These are phyloP conservation scores for Tulasnella sp. DNA, from an alignment of 768 basidiomycete genomes.

Conservation along the genomic window DNA sequence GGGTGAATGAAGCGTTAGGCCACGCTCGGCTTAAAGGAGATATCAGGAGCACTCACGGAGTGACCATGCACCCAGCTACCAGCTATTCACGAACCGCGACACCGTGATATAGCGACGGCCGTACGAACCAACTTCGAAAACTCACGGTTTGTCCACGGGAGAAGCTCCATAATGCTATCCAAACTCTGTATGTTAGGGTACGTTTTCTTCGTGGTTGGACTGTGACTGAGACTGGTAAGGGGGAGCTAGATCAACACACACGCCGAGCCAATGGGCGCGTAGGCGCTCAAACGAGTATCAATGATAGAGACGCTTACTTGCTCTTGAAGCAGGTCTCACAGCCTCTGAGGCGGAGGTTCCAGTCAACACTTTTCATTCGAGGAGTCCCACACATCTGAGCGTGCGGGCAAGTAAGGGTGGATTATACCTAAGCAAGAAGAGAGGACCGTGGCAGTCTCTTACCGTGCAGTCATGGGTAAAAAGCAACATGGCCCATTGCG, in stretches of 20 bases:
- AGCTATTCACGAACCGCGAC: background rate
- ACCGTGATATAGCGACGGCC: no score
- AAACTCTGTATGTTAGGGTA: slow-evolving; percentile 3
- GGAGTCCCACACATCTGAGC: background rate
- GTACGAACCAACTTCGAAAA: no score
- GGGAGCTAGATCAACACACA: background rate
- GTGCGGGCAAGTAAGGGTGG: background rate
- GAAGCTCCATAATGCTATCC: slow-evolving; percentile 4
- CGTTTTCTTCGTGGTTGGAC: background rate
- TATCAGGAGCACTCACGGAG: background rate
- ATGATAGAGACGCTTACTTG: background rate
- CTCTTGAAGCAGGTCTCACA: background rate
- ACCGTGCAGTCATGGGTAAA: slow-evolving; percentile 22
- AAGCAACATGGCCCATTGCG: slow-evolving; percentile 24
- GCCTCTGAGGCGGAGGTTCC: background rate
- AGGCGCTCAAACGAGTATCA: background rate
- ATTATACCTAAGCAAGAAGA: background rate
- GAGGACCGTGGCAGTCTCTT: background rate
- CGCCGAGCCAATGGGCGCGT: background rate
- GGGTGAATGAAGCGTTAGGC: background rate
- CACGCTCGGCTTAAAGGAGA: background rate
- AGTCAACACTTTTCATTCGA: background rate
- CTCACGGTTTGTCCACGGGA: slow-evolving; percentile 12
- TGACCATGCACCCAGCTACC: background rate
- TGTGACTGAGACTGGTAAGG: background rate